Conservation (phyloP, 345 rosid genomes). For the Syzygium aromaticum region DNA sequence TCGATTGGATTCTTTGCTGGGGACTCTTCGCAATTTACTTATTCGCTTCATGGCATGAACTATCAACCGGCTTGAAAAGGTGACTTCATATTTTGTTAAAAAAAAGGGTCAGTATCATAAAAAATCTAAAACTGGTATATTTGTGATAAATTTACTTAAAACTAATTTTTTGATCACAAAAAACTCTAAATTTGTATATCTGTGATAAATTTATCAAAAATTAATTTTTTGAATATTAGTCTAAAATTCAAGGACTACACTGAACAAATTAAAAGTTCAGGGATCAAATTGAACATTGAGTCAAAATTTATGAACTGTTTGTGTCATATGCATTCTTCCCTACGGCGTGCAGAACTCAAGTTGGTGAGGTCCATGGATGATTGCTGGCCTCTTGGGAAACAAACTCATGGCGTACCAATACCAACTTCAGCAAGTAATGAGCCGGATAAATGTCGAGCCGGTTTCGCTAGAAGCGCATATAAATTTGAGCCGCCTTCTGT, state of each 20-base stretch:
- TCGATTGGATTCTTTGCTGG: background rate
- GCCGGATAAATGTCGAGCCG: background rate
- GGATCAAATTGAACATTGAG: too few relatives aligned
- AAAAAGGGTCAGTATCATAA: too few relatives aligned
- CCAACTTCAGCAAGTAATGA: accelerated
- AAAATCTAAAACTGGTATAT: too few relatives aligned
- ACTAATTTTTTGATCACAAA: too few relatives aligned
- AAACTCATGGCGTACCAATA: accelerated
- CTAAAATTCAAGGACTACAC: too few relatives aligned
- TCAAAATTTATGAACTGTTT: too few relatives aligned
- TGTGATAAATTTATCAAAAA: too few relatives aligned
- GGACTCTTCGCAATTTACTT: background rate
- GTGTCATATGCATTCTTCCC: background rate
- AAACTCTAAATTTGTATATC: too few relatives aligned
- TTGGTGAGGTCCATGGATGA: background rate
- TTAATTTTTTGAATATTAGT: too few relatives aligned
- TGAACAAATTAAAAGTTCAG: too few relatives aligned
- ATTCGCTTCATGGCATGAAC: background rate
- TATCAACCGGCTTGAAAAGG: background rate
- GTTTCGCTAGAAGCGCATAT: background rate
- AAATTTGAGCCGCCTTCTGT: accelerated
- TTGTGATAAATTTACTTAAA: too few relatives aligned
- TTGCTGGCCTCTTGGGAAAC: background rate
- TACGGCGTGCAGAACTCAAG: accelerated
- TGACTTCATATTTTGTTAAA: background rate